phyloP scores from a whole-genome alignment of 768 basidiomycete species.

The Boletus sp. region DNA sequence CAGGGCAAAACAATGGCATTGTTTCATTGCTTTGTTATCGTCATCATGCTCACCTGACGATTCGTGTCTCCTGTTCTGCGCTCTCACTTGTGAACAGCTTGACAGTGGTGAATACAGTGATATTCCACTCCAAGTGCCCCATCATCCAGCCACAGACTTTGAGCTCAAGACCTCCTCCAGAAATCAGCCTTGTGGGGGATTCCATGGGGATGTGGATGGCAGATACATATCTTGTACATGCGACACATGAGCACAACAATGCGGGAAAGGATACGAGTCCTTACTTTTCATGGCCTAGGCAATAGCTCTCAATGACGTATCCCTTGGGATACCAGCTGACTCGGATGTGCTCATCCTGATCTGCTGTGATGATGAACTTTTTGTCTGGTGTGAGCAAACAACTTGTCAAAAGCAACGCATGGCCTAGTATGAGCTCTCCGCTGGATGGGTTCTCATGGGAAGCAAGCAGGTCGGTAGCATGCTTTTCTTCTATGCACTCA shows the following conservation, averaged over 20 bases:
- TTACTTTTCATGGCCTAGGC: constrained; percentile 82
- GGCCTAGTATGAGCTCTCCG: constrained; percentile 77
- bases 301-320: constrained; percentile 81
- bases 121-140: constrained; percentile 51
- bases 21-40: constrained; percentile 15
- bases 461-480: constrained; percentile 32
- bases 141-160: constrained; percentile 80
- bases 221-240: constrained; percentile 67
- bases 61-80: constrained; percentile 28
- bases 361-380: constrained; percentile 80
- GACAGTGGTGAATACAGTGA: constrained; percentile 49
- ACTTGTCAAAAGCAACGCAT: constrained; percentile 80
- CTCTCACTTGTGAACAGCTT: constrained; percentile 46
- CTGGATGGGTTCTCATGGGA: constrained; percentile 72
- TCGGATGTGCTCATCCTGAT: constrained; percentile 94
- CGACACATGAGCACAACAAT: neutral
- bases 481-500: constrained; percentile 25
- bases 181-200: constrained; percentile 55
- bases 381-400: constrained; percentile 69
- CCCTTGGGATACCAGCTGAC: constrained; percentile 89
- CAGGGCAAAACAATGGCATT: too few relatives aligned
- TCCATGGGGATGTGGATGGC: constrained; percentile 67
- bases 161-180: constrained; percentile 78
- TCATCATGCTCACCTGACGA: constrained; percentile 33
- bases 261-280: constrained; percentile 19